A percentile compares a stretch with the other conserved stretches of the same genome.
Evolutionary conservation across 2,329 filamentous ascomycete species (phyloP).

Genomic region (Clarireedia sp.): DNA sequence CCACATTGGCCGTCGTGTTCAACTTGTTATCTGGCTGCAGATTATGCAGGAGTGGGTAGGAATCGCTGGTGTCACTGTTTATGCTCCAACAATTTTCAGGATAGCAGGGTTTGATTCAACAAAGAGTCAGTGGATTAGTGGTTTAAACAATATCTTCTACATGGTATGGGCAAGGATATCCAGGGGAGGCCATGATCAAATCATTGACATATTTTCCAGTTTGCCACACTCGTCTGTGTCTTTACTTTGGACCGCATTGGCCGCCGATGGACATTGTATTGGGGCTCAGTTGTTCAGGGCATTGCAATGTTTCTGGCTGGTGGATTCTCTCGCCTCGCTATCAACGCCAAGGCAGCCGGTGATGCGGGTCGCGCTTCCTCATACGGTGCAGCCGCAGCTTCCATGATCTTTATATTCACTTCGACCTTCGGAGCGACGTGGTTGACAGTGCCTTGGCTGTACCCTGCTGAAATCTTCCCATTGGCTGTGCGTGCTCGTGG

Average conservation of each 20-base stretch:
- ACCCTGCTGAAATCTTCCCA: constrained; percentile 49
- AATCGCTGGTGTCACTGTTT: neutral
- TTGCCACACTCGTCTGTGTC: neutral
- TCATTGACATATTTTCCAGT: neutral
- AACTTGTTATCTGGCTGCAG: neutral
- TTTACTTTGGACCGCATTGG: neutral
- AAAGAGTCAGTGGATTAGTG: neutral
- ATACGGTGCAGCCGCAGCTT: neutral
- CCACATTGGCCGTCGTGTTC: neutral
- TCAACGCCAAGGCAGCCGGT: neutral
- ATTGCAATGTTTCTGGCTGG: neutral
- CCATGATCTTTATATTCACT: neutral
- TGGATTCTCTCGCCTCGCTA: neutral
- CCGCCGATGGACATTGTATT: neutral
- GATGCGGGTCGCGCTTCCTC: neutral
- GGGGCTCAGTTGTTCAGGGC: neutral
- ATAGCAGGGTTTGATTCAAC: neutral
- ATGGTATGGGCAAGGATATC: neutral
- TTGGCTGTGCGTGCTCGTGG: constrained; percentile 45
- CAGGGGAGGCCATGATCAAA: too few relatives aligned
- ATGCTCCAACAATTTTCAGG: neutral
- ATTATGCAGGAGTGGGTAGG: neutral
- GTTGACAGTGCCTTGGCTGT: constrained; percentile 33
- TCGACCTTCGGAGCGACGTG: neutral
- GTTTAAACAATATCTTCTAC: neutral